Evolutionary conservation across 306 rosid genomes (phyloP), one percentile per base, ranked within the genome.

Genomic region (Dryas drummondii): DNA sequence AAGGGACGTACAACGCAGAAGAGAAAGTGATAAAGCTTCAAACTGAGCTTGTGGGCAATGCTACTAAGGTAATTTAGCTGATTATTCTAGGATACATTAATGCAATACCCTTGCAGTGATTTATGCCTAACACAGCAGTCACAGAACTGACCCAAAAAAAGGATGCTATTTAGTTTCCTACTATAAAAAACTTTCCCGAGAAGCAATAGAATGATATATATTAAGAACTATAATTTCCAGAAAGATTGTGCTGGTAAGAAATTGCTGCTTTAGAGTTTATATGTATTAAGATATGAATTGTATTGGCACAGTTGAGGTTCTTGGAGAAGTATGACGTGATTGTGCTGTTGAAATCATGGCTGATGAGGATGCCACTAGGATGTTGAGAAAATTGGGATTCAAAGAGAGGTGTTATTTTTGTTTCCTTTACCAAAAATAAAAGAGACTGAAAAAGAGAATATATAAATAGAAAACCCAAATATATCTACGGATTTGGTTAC

Each of bases 31-130:
- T 93, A 80, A 79, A 83, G 69, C 94, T 93, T 67, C 92, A 83
- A 78, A 93, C 93, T 55, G 89, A 85, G 74, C 81, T 84, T 15
- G 94, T 90, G 71, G 98, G 97, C 22, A 93, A 90, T 81, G 98
- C 98, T 76, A 82, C 97, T 45, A 87, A 88, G 98, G 98, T 90
- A 87, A 88, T 68, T 72, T 32, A 74, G 49, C 72, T 78, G 41
- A 41, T 52, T 12, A 41, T 52, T 12, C 0, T 1, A 11, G 41
- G 27, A 16, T 41, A 41, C 27, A 41, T 17, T 42, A 13, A 19
- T 17, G 12, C 14, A 49, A 48, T 19, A 12, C 5, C 58, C 22
- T 50, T 45, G 7, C 6, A 26, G 13, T 71, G 15, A 45, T 72
- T 54, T 58, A 42, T 41, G 42, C 51, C 22, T 13, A 9, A 10